These are phyloP conservation scores for Atractiella rhizophila DNA, from an alignment of 768 basidiomycete species.

Conservation along the genomic window DNA sequence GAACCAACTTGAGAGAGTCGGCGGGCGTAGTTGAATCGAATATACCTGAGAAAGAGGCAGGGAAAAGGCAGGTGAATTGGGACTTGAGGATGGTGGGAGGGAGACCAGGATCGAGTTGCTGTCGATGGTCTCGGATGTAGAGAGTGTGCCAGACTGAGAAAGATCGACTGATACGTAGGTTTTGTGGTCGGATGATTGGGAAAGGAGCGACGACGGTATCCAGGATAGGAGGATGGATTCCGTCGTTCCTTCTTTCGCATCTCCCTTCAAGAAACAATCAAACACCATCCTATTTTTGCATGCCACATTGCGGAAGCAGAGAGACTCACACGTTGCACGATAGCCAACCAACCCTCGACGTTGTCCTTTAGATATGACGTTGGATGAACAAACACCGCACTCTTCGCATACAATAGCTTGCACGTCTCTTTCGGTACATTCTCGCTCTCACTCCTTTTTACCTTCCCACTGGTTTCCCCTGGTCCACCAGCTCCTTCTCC, in stretches of 20 bases:
- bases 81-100: too few relatives aligned
- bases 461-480: neutral
- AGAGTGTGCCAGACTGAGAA: constrained; percentile 14
- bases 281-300: constrained; percentile 51
- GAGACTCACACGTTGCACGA: constrained; percentile 70
- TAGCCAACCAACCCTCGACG: constrained; percentile 70
- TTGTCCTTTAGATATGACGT: constrained; percentile 78
- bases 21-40: constrained; percentile 17
- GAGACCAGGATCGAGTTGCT: constrained; percentile 30
- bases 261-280: constrained; percentile 1
- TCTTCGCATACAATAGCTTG: constrained; percentile 40
- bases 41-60: constrained; percentile 17
- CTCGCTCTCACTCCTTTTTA: neutral
- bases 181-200: constrained; percentile 2
- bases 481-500: neutral
- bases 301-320: constrained; percentile 72
- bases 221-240: constrained; percentile 68
- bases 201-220: constrained; percentile 6
- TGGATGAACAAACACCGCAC: constrained; percentile 85
- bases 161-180: constrained; percentile 15
- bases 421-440: neutral
- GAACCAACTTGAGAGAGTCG: constrained; percentile 29
- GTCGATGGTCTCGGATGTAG: too few relatives aligned
- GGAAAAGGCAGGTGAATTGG: constrained; percentile 13
- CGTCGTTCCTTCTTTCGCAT: constrained; percentile 9